Base-by-base conservation (phyloP, 176 grass and related monocot species). In the Oryza coarctata region DNA sequence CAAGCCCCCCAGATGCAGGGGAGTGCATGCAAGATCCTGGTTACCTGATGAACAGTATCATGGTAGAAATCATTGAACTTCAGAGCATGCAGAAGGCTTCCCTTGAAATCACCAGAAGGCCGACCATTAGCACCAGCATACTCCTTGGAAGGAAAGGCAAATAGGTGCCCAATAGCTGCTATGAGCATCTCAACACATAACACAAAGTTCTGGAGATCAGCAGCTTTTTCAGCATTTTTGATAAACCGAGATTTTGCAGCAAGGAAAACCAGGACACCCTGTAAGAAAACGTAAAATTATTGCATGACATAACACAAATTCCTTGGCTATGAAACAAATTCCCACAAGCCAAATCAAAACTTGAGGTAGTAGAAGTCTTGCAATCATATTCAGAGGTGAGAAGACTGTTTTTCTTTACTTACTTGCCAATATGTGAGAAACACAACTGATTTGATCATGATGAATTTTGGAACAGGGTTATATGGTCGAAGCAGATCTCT, bases 361-460 rank as follows among this genome's bases (percentile, higher is more conserved):
- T 25, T 70, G 52, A 62, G 71, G 0, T 35, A 52, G 69, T 14
- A 35, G 36, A 12, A n/a, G 45, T 23, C 3, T 27, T 0, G 1
- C 10, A 76, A 68, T 18, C 49, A 82, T 66, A 77, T 12, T 35
- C 14, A 5, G 44, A 86, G 65, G 71, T 43, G 41, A 12, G 4
- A 0, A 18, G 74, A 35, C 17, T 68, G 3, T 2, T 69, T 20
- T 68, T n/a, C 22, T 20, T 11, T 74, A 73, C 63, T 67, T 92
- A 99, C 96, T 93, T 99, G 96, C 96, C 93, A 99, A 85, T 99
- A 99, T 29, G 96, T 99, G 88, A 99, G 88, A 84, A 99, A 99
- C 20, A 99, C 96, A 7, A 99, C 93, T 9, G 96, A 99, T 89
- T 99, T 95, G 55, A 99, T 94, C 71, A 99, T 94, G 75, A 95